phyloP scores from a whole-genome alignment of 176 grass and related monocot species.

The Hyparrhenia diplandra region DNA sequence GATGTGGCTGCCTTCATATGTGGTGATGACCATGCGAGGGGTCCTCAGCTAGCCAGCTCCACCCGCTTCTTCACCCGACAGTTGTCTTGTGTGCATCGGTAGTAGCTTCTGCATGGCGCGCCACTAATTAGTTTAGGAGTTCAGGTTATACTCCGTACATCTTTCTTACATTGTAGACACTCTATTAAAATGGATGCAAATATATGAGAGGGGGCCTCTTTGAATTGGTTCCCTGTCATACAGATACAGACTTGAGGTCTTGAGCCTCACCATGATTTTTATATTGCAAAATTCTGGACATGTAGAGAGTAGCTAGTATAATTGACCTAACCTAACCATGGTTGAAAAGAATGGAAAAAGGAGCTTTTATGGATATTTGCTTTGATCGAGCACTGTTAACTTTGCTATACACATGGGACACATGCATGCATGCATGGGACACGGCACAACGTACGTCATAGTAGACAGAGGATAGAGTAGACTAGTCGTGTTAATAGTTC shows the following conservation, averaged over 20 bases:
- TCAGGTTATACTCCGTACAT: no score
- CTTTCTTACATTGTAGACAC: no score
- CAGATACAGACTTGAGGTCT: no score
- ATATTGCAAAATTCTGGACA: no score
- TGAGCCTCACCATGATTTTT: no score
- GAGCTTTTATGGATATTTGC: not conserved
- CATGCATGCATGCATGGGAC: not conserved
- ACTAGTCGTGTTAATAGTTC: not conserved
- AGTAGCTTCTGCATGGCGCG: constrained; percentile 66
- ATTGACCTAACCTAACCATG: not conserved
- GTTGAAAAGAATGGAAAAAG: not conserved
- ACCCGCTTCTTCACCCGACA: constrained; percentile 89
- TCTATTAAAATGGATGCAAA: no score
- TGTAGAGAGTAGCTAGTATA: no score
- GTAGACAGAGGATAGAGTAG: no score
- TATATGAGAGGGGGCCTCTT: no score
- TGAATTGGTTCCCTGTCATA: no score
- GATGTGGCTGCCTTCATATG: constrained; percentile 85
- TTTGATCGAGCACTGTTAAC: not conserved
- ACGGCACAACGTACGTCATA: no score
- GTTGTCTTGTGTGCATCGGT: constrained; percentile 78
- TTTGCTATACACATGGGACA: not conserved
- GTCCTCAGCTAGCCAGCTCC: constrained; percentile 76
- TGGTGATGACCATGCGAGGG: constrained; percentile 90
- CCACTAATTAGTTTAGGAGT: not conserved